phyloP scores from a whole-genome alignment of 1,284 basidiomycete genomes.

The Rhodotorula sp. region DNA sequence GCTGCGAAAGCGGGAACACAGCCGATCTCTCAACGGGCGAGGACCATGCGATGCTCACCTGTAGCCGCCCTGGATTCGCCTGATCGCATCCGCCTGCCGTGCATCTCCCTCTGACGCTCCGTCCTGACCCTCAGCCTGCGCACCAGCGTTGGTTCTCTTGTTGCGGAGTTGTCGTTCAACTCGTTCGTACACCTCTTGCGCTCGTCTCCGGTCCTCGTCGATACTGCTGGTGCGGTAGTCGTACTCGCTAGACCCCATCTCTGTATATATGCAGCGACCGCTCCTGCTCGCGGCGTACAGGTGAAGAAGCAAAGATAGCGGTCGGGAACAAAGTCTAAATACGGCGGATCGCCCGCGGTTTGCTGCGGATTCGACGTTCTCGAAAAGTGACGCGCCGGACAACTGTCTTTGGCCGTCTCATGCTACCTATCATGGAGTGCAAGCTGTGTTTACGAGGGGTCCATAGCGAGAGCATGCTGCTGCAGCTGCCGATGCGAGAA shows the following conservation, averaged over 20 bases:
- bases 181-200: conserved; percentile 15
- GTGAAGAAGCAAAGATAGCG: not conserved
- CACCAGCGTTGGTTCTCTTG: not conserved
- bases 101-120: too few species aligned
- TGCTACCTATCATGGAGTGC: not conserved
- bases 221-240: conserved; percentile 23
- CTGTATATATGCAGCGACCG: too few species aligned
- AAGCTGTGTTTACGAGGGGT: too few species aligned
- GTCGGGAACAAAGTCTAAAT: not conserved
- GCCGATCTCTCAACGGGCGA: not conserved
- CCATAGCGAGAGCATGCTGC: too few species aligned
- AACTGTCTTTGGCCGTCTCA: not conserved
- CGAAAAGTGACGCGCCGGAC: too few species aligned
- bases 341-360: too few species aligned
- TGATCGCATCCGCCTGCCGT: conserved; percentile 15
- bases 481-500: too few species aligned
- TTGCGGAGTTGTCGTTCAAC: not conserved
- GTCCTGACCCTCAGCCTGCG: not conserved
- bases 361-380: too few species aligned
- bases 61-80: conserved; percentile 37
- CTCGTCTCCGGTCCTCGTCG: conserved; percentile 23
- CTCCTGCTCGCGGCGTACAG: not conserved
- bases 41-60: conserved; percentile 17
- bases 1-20: not conserved
- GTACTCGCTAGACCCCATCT: conserved; percentile 7